Percentiles rank a stretch among this genome's conserved stretches.
Evolutionary conservation across 2,329 filamentous ascomycete species (phyloP).

Genomic region (Didymella sp.): DNA sequence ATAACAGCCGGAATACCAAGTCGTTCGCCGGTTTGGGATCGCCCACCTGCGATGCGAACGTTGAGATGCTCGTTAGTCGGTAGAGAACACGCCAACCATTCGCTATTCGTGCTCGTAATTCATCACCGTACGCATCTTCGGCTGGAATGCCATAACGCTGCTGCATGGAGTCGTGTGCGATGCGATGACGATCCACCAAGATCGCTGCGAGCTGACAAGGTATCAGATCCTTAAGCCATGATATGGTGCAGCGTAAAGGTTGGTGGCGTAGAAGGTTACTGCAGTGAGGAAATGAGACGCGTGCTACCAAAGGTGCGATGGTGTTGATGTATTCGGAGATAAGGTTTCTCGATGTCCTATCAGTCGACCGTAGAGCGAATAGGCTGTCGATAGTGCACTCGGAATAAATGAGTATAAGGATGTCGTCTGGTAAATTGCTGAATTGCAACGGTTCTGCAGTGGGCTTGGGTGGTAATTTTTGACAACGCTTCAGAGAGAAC

Average conservation of each 20-base stretch:
- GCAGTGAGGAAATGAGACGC: slow-evolving; percentile 35
- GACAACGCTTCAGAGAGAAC: slow-evolving; percentile 8
- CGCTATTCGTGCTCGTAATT: slow-evolving; percentile 35
- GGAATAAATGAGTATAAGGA: slow-evolving; percentile 40
- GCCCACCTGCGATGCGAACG: slow-evolving; percentile 19
- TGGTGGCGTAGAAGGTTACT: slow-evolving; percentile 22
- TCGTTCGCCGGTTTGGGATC: slow-evolving; percentile 22
- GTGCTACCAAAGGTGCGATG: slow-evolving; percentile 39
- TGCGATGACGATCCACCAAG: slow-evolving; percentile 39
- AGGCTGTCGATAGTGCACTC: slow-evolving; percentile 42
- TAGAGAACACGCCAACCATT: slow-evolving; percentile 41
- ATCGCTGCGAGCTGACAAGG: slow-evolving; percentile 40
- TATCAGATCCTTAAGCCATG: slow-evolving; percentile 39
- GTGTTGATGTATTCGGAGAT: slow-evolving; percentile 36
- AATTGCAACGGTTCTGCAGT: slow-evolving; percentile 14
- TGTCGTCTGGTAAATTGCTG: slow-evolving; percentile 36
- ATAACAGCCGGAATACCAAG: slow-evolving; percentile 22
- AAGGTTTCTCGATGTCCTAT: slow-evolving; percentile 28
- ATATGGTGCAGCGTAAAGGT: slow-evolving; percentile 18
- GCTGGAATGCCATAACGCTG: slow-evolving; percentile 38
- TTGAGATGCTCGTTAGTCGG: slow-evolving; percentile 37
- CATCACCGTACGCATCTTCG: slow-evolving; percentile 41
- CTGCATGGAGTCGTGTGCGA: slow-evolving; percentile 27
- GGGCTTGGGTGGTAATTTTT: neutral
- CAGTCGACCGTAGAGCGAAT: slow-evolving; percentile 30